phyloP scores from a whole-genome alignment of 768 basidiomycete species.

The Russula earlei region DNA sequence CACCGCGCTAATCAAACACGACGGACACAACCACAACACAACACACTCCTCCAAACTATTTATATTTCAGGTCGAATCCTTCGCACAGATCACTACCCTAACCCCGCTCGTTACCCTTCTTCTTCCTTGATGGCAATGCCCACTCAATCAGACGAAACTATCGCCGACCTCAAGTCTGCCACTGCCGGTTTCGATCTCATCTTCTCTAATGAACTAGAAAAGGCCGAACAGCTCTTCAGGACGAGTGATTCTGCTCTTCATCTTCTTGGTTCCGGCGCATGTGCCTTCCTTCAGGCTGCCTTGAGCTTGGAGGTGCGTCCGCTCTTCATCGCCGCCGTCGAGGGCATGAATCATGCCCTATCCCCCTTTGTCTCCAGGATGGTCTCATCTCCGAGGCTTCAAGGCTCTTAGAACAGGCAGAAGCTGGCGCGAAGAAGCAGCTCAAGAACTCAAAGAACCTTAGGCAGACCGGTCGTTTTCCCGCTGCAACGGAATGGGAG shows the following conservation, averaged over 20 bases:
- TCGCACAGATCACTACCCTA: too few species aligned
- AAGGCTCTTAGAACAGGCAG: slow-evolving; percentile 44
- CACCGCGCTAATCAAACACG: too few species aligned
- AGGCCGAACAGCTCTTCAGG: slow-evolving; percentile 44
- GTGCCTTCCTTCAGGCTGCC: slow-evolving; percentile 67
- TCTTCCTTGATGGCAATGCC: not conserved
- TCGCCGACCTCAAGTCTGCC: slow-evolving; percentile 29
- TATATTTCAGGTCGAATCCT: too few species aligned
- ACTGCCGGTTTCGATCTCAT: slow-evolving; percentile 54
- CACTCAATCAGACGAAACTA: slow-evolving; percentile 23
- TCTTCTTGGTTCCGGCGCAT: slow-evolving; percentile 59
- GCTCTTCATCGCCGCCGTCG: not conserved
- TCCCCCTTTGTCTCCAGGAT: slow-evolving; percentile 38
- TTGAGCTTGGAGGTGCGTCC: slow-evolving; percentile 64
- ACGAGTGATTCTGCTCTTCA: slow-evolving; percentile 56
- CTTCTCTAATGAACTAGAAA: slow-evolving; percentile 56
- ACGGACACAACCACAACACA: too few species aligned
- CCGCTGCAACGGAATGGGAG: slow-evolving; percentile 66
- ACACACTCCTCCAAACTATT: not conserved
- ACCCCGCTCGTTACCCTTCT: not conserved
- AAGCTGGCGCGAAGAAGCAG: slow-evolving; percentile 51
- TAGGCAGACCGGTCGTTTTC: slow-evolving; percentile 34
- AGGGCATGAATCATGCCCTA: not conserved
- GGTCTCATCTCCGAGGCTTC: slow-evolving; percentile 57
- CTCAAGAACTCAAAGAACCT: slow-evolving; percentile 31